Evolutionary conservation across 1,139 yeast species (phyloP).

Genomic region (Hyphopichia buzzinii): DNA sequence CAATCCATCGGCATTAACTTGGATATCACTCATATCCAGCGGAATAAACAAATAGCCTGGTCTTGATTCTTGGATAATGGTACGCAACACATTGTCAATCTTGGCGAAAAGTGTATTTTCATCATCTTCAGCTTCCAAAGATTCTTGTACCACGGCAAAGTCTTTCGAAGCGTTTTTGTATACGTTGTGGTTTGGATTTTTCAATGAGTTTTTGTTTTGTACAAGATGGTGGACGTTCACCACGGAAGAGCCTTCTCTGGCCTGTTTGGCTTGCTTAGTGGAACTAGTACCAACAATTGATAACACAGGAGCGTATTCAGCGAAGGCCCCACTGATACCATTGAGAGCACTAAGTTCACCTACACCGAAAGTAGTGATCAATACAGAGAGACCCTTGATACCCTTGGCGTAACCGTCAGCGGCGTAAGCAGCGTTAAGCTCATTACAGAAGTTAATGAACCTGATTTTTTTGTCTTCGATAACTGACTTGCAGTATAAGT

Average conservation of each 20-base stretch:
- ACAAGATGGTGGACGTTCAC: constrained; percentile 66
- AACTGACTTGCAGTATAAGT: constrained; percentile 27
- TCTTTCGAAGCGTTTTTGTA: constrained; percentile 62
- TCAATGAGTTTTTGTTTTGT: constrained; percentile 50
- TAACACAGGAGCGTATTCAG: constrained; percentile 74
- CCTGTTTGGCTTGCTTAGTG: constrained; percentile 23
- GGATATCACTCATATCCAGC: constrained; percentile 55
- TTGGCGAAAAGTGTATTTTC: constrained; percentile 40
- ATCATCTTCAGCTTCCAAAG: constrained; percentile 50
- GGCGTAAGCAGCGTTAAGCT: constrained; percentile 58
- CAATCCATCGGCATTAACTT: constrained; percentile 41
- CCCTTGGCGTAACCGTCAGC: constrained; percentile 76
- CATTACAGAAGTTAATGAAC: constrained; percentile 36
- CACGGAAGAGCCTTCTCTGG: constrained; percentile 17
- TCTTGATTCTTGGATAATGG: constrained; percentile 55
- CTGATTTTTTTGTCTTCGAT: constrained; percentile 19
- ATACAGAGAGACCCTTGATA: constrained; percentile 39
- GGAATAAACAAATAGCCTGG: constrained; percentile 85
- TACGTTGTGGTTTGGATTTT: constrained; percentile 54
- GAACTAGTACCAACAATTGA: constrained; percentile 80
- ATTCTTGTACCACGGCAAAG: constrained; percentile 58
- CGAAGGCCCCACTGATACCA: constrained; percentile 80
- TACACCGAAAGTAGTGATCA: constrained; percentile 75
- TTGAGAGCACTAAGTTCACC: constrained; percentile 85
- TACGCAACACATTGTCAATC: constrained; percentile 61